Evolutionary conservation across 2,329 filamentous ascomycete genomes (phyloP).

Genomic region (Coniella lustricola): DNA sequence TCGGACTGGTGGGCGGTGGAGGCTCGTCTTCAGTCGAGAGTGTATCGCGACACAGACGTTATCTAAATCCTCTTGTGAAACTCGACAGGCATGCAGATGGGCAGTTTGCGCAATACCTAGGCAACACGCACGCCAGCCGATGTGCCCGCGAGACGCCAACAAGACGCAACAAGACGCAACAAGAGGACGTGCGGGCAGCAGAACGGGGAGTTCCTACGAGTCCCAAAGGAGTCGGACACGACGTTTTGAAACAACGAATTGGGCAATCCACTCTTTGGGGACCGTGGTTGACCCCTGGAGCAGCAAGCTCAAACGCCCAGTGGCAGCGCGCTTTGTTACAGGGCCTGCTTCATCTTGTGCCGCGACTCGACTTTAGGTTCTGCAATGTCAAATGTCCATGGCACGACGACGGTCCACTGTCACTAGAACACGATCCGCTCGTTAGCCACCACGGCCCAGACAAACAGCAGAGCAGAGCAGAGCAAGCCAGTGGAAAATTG

Average conservation of each 20-base stretch:
- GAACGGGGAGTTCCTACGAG: not conserved
- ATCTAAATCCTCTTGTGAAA: slow-evolving; percentile 1
- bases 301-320: slow-evolving; percentile 7
- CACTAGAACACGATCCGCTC: too few relatives aligned
- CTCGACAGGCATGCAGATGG: not conserved
- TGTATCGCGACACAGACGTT: too few relatives aligned
- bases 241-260: slow-evolving; percentile 14
- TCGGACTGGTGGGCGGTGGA: too few relatives aligned
- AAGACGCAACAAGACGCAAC: not conserved
- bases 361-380: slow-evolving; percentile 20
- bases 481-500: slow-evolving; percentile 5
- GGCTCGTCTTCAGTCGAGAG: too few relatives aligned
- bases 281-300: slow-evolving; percentile 7
- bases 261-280: slow-evolving; percentile 4
- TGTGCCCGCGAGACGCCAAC: not conserved
- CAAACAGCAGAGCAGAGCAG: too few relatives aligned
- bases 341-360: slow-evolving; percentile 32
- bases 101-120: not conserved
- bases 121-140: too few relatives aligned
- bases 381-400: too few relatives aligned
- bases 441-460: too few relatives aligned
- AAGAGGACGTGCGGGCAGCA: not conserved
- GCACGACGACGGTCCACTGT: too few relatives aligned
- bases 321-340: slow-evolving; percentile 25
- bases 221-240: not conserved